Evolutionary conservation across 805 yeast species (phyloP).

Genomic region (Maudiozyma serrabonitensis): DNA sequence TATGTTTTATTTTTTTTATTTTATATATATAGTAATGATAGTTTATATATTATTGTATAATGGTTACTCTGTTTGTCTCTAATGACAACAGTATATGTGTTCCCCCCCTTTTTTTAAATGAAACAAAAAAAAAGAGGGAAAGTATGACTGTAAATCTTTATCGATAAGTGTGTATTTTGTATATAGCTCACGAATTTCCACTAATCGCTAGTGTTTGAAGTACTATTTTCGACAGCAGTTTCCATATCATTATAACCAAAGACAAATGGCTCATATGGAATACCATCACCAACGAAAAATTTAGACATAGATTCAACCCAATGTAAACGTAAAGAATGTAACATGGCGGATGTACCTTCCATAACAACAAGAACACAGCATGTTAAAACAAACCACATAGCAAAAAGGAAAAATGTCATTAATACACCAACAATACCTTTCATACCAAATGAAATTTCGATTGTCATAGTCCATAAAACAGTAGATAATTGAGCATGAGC

Average conservation of each 20-base stretch:
- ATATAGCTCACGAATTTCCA: not conserved
- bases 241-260: slow-evolving; percentile 28
- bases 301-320: slow-evolving; percentile 82
- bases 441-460: slow-evolving; percentile 49
- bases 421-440: slow-evolving; percentile 46
- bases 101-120: too few species aligned
- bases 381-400: slow-evolving; percentile 67
- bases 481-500: slow-evolving; percentile 74
- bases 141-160: too few species aligned
- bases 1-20: too few species aligned
- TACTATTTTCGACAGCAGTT: slow-evolving; percentile 3
- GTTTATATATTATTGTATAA: too few species aligned
- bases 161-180: too few species aligned
- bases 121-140: too few species aligned
- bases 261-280: slow-evolving; percentile 54
- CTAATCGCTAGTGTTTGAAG: not conserved
- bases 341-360: slow-evolving; percentile 84
- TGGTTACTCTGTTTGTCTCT: too few species aligned
- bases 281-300: slow-evolving; percentile 70
- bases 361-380: slow-evolving; percentile 60
- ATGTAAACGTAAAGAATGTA: slow-evolving; percentile 65
- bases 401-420: slow-evolving; percentile 52
- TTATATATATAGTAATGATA: too few species aligned
- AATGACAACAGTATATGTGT: too few species aligned
- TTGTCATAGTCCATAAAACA: slow-evolving; percentile 71